A percentile compares a stretch with the other conserved stretches of the same genome.
phyloP scores from a whole-genome alignment of 179 eudicot genomes.

The Amaranthus tricolor region DNA sequence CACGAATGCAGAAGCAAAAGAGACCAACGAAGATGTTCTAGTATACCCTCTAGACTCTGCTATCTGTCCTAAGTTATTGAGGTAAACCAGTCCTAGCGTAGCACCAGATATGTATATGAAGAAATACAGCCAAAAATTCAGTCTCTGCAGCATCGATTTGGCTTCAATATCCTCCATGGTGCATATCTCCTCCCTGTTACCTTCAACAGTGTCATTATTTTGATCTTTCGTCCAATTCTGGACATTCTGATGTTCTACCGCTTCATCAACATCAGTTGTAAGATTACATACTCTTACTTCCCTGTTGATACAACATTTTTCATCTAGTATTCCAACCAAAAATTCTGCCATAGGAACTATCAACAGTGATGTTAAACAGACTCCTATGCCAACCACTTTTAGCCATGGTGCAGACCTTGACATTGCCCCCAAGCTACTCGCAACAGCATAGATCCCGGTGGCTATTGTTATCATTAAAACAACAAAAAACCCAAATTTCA shows the following conservation, averaged over 20 bases:
- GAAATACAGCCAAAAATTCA: constrained; percentile 83
- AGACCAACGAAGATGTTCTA: constrained; percentile 58
- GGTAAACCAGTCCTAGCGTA: constrained; percentile 74
- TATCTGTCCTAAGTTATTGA: constrained; percentile 90
- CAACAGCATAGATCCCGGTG: constrained; percentile 64
- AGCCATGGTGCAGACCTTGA: constrained; percentile 30
- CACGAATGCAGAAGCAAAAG: constrained; percentile 73
- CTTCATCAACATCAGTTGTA: constrained; percentile 21
- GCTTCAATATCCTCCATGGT: constrained; percentile 52
- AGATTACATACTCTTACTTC: constrained; percentile 42
- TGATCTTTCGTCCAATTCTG: constrained; percentile 3
- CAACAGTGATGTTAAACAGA: constrained; percentile 48
- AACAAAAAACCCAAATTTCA: constrained; percentile 43
- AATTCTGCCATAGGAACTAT: constrained; percentile 52
- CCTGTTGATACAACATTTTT: constrained; percentile 23
- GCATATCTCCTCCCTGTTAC: constrained; percentile 5
- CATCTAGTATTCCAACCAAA: constrained; percentile 31
- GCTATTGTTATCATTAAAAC: constrained; percentile 52
- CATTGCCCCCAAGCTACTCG: constrained; percentile 40
- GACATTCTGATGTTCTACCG: too few species aligned
- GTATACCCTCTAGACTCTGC: constrained; percentile 73
- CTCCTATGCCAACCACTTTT: constrained; percentile 41
- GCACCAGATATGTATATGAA: constrained; percentile 70
- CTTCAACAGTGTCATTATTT: not conserved
- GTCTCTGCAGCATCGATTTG: constrained; percentile 48